phyloP scores from a whole-genome alignment of 2,329 filamentous ascomycete species.

The Penicillium sp. region DNA sequence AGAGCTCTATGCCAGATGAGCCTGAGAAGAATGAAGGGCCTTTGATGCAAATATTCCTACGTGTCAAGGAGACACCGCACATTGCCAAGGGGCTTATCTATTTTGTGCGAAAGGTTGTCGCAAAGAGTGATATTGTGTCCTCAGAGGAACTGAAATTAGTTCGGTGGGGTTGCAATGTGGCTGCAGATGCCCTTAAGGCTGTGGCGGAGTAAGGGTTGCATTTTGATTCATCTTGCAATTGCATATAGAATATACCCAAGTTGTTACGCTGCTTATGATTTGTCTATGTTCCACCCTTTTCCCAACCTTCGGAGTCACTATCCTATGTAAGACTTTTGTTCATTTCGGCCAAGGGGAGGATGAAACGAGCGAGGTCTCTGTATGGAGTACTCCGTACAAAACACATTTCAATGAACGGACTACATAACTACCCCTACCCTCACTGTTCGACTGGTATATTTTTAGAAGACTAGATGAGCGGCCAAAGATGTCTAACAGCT shows the following conservation, averaged over 20 bases:
- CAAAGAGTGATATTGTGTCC: slow-evolving; percentile 59
- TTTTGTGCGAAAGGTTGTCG: slow-evolving; percentile 73
- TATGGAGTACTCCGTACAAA: too few relatives aligned
- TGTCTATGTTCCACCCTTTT: neutral
- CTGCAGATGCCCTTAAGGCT: slow-evolving; percentile 41
- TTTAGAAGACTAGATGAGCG: neutral
- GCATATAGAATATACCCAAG: slow-evolving; percentile 9
- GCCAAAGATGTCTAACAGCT: neutral
- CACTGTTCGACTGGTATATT: neutral
- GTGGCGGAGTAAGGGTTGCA: slow-evolving; percentile 23
- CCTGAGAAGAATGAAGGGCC: slow-evolving; percentile 52
- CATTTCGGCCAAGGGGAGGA: neutral
- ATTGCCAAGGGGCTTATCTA: slow-evolving; percentile 73
- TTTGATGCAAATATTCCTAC: slow-evolving; percentile 65
- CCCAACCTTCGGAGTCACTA: neutral
- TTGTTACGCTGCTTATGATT: slow-evolving; percentile 1
- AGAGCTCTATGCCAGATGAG: slow-evolving; percentile 18
- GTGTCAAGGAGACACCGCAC: slow-evolving; percentile 61
- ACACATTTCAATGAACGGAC: neutral
- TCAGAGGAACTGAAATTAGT: slow-evolving; percentile 53
- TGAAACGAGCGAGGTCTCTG: neutral
- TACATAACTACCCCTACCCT: neutral
- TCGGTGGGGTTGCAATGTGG: slow-evolving; percentile 44
- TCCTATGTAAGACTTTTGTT: neutral
- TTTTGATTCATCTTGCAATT: neutral